Base-by-base conservation (phyloP, 148 eudicot species). In the Nyssa sinensis region DNA sequence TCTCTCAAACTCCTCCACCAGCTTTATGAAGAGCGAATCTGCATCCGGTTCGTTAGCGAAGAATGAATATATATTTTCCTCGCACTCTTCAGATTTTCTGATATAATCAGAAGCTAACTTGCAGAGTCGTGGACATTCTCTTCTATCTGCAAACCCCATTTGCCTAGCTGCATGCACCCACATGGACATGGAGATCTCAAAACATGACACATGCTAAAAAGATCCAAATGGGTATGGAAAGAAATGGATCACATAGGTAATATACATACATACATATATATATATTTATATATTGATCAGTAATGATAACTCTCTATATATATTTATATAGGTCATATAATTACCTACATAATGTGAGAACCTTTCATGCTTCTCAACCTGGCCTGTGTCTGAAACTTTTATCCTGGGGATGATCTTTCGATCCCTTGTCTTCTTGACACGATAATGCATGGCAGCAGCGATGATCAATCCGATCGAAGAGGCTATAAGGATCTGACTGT, bases 321-420 rank as follows among this genome's bases (percentile, higher is more conserved):
- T 37, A 37, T 9, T 3, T 37, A 37, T 21, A 61, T 70, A 64
- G 67, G 73, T 72, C 27, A 61, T 68, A 34, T 62, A 33, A 53
- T 77, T 93, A 96, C 99, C 99, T 87, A 96, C 99, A 79, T 96
- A 96, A 79, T 89, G 87, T 44, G 93, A 76, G 81, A 96, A 93
- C 72, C 90, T 88, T 65, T 96, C 99, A 5, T 93, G 86, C 78
- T 81, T 84, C 5, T 86, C 72, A n/a, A 87, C 89, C 59, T 91
- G 89, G 67, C 88, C 88, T 3, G 88, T 62, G 60, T 85, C 81
- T 31, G 87, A 83, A 27, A 85, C 49, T 81, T 81, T 87, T 2
- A 88, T 83, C 72, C 70, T 75, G n/a, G 99, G 97, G 23, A 84
- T 67, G 69, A 89, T 85, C 75, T 81, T 92, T 25, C 72, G 81